phyloP scores from a whole-genome alignment of 306 rosid species.

The Abrus precatorius region DNA sequence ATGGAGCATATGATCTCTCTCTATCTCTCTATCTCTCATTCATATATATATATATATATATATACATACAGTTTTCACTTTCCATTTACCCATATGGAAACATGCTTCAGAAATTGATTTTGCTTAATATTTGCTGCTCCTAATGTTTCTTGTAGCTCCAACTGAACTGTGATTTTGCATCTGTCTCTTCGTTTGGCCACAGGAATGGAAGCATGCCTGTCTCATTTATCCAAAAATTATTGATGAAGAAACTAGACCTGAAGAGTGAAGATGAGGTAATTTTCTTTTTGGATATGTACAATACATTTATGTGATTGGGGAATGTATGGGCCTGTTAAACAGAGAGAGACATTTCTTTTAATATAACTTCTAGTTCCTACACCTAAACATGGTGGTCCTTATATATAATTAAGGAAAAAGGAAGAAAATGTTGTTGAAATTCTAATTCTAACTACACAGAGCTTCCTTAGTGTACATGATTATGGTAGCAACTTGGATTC shows the following conservation, averaged over 20 bases:
- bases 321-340: background rate
- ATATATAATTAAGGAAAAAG: no score
- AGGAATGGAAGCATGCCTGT: slow-evolving; percentile 78
- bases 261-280: slow-evolving; percentile 75
- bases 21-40: background rate
- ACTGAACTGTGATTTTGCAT: slow-evolving; percentile 31
- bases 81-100: background rate
- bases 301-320: slow-evolving; percentile 10
- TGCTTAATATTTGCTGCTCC: background rate
- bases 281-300: slow-evolving; percentile 1
- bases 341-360: background rate
- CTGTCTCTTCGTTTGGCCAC: slow-evolving; percentile 49
- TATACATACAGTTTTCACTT: background rate
- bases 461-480: no score
- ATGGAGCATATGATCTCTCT: background rate
- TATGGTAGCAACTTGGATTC: no score
- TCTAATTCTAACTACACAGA: no score
- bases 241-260: slow-evolving; percentile 73
- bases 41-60: no score
- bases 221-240: slow-evolving; percentile 68
- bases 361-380: background rate
- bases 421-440: no score
- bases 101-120: background rate
- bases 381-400: background rate
- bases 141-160: background rate